Conservation (phyloP, 2,329 filamentous ascomycete species). For the Aureobasidium sp. region DNA sequence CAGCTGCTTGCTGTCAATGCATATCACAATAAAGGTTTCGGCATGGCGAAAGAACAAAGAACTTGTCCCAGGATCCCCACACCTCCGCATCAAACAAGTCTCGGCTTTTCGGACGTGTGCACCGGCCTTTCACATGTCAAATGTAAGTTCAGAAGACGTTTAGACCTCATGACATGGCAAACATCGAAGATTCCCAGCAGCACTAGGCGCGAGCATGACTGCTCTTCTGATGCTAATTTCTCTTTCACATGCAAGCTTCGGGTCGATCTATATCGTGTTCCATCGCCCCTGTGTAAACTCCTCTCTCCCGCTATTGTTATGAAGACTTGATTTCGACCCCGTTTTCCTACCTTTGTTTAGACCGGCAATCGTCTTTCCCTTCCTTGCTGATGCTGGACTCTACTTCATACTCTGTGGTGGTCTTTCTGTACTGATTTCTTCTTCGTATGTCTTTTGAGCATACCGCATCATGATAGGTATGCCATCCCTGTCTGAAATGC, state of each 20-base stretch:
- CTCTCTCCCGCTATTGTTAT: neutral
- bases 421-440: neutral
- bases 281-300: neutral
- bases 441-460: neutral
- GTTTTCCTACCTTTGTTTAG: constrained; percentile 2
- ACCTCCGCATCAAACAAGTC: neutral
- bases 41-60: neutral
- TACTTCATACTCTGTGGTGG: neutral
- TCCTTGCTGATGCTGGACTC: neutral
- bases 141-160: neutral
- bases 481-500: neutral
- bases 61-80: neutral
- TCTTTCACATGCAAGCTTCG: neutral
- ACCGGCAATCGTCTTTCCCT: neutral
- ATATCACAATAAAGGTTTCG: neutral
- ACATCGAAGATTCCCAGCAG: neutral
- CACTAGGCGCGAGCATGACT: constrained; percentile 4
- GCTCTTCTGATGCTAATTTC: neutral
- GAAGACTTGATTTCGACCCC: constrained; percentile 1
- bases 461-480: constrained; percentile 12
- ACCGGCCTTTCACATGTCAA: constrained; percentile 11
- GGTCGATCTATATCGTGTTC: neutral
- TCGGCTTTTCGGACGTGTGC: neutral
- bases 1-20: neutral
- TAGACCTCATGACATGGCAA: constrained; percentile 9